A percentile compares a stretch with the other conserved stretches of the same genome.
Conservation (phyloP, 768 basidiomycete genomes). For the Rhizopogon vulgaris region DNA sequence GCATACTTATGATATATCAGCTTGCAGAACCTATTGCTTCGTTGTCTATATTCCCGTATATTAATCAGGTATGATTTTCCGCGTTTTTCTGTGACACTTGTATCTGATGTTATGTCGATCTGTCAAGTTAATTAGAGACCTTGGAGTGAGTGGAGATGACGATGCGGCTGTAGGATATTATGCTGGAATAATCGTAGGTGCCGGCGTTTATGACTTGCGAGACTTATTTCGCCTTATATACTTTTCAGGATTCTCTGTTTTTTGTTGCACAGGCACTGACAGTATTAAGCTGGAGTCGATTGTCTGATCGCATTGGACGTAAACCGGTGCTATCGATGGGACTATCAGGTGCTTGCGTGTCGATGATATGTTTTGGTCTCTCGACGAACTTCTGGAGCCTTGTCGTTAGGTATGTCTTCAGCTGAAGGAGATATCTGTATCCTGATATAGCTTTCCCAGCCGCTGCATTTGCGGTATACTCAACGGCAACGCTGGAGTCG, state of each 20-base stretch:
- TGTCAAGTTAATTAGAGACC: constrained; percentile 49
- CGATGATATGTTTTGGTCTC: constrained; percentile 56
- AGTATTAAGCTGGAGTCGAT: constrained; percentile 57
- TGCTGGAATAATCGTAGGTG: constrained; percentile 49
- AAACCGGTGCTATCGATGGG: constrained; percentile 55
- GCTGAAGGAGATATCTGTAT: background rate
- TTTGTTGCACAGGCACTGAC: constrained; percentile 52
- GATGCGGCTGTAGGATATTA: constrained; percentile 63
- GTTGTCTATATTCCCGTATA: constrained; percentile 40
- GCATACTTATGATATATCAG: constrained; percentile 30
- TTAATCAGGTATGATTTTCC: constrained; percentile 31
- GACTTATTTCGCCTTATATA: background rate
- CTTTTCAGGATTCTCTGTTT: constrained; percentile 52
- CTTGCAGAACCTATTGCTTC: constrained; percentile 30
- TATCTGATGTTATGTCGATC: background rate
- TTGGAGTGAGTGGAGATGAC: constrained; percentile 58
- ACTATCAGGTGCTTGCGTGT: constrained; percentile 42
- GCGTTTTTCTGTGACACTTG: background rate
- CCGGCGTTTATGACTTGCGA: background rate
- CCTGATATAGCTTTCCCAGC: constrained; percentile 7
- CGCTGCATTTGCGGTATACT: constrained; percentile 29
- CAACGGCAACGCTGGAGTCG: constrained; percentile 43
- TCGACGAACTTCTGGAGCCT: constrained; percentile 49
- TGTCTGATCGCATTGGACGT: constrained; percentile 54
- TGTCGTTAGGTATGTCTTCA: constrained; percentile 41